Base-by-base conservation (phyloP, 1,139 yeast genomes). In the Blastobotrys aristatus region DNA sequence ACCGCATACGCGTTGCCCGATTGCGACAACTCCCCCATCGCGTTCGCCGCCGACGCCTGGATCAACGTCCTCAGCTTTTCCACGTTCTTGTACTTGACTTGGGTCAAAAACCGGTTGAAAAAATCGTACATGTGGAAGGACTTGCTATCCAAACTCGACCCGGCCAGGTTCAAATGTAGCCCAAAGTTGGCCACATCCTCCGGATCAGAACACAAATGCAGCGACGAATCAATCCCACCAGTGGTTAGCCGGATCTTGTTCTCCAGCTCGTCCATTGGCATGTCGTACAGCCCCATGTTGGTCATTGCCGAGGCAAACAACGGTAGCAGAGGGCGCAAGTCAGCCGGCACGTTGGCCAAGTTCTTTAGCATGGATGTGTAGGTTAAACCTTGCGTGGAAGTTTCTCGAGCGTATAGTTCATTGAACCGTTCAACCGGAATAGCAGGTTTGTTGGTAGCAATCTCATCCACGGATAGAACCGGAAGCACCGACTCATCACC, bases 1-100 rank as follows among this genome's bases (percentile, higher is more conserved):
- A 81, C 76, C 1, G 97, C 96, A 66, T 76, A 90, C 1, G 84
- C 73, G 62, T 92, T 97, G 0, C 99, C 99, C 44, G 84, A 73
- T 52, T 90, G 95, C 5, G 96, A 92, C 45, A 89, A 77, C 10
- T 76, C 72, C 57, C 89, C 82, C 56, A 89, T 71, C 58, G 86
- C 88, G 58, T 88, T 90, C 38, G 90, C 84, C 0, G 87, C 84
- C 62, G 83, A 67, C 45, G 82, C 77, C 57, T 84, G 85, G 40
- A 94, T 79, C 54, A 92, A 71, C 1, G 87, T 80, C 53, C 79
- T 73, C 50, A 92, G 71, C 60, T 90, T 92, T 46, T 82, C 84
- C 47, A 80, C 70, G 43, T 85, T 84, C 18, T 70, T 71, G 57
- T 88, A 83, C 54, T 82, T 79, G 1, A 97, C 88, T 40, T 79